Conservation (phyloP, 2,329 filamentous ascomycete species). For the Monilinia vaccinii-corymbosi region DNA sequence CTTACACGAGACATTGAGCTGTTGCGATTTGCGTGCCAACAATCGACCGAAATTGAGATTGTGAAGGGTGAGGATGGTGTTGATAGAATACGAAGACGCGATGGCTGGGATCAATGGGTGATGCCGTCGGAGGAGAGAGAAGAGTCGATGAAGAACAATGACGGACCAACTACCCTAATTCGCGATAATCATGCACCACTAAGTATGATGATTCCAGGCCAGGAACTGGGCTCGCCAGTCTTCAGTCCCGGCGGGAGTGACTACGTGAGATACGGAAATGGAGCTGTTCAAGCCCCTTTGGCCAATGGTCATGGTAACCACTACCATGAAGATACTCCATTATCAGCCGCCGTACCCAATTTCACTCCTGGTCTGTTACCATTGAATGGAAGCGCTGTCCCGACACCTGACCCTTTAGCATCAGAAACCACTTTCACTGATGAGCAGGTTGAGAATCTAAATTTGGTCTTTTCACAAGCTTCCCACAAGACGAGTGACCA, state of each 20-base stretch:
- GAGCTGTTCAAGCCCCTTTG: conserved; percentile 11
- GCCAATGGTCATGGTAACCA: conserved; percentile 34
- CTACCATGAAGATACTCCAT: conserved; percentile 38
- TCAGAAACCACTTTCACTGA: conserved; percentile 39
- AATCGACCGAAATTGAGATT: conserved; percentile 66
- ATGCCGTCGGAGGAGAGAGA: conserved; percentile 63
- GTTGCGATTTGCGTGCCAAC: conserved; percentile 65
- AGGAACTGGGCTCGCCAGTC: conserved; percentile 23
- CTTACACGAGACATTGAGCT: conserved; percentile 64
- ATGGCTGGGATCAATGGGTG: conserved; percentile 76
- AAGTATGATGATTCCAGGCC: conserved; percentile 20
- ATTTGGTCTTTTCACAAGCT: conserved; percentile 36
- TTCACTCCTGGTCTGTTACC: conserved; percentile 33
- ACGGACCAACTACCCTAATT: conserved; percentile 46
- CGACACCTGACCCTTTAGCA: conserved; percentile 22
- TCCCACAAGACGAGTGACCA: conserved; percentile 31
- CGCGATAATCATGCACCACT: conserved; percentile 19
- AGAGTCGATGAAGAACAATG: conserved; percentile 62
- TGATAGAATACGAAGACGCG: conserved; percentile 66
- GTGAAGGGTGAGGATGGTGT: conserved; percentile 64
- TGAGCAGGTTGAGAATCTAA: conserved; percentile 42
- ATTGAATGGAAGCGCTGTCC: conserved; percentile 12
- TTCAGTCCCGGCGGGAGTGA: conserved; percentile 29
- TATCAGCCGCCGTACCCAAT: conserved; percentile 55
- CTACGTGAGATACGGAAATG: conserved; percentile 21